Evolutionary conservation across 2,329 filamentous ascomycete species (phyloP).

Genomic region (Trichoderma afroharzianum): DNA sequence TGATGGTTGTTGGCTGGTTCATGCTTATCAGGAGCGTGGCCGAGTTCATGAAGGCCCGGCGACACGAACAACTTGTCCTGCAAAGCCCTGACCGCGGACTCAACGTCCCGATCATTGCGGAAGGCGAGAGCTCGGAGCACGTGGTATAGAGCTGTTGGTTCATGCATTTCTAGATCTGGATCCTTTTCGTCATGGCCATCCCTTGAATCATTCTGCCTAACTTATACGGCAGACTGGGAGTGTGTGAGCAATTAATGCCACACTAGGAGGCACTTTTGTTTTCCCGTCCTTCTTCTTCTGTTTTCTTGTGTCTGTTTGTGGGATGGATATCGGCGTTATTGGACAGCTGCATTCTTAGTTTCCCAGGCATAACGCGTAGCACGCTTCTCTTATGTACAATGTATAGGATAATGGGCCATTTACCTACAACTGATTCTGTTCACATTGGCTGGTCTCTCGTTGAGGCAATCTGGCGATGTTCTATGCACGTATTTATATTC

Average conservation of each 20-base stretch:
- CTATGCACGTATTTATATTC: background rate
- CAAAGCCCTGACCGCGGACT: slow-evolving; percentile 89
- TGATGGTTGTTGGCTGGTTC: slow-evolving; percentile 99
- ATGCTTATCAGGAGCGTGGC: slow-evolving; percentile 91
- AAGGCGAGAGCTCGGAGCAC: slow-evolving; percentile 74
- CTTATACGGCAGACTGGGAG: background rate
- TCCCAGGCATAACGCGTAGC: slow-evolving; percentile 17
- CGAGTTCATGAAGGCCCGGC: slow-evolving; percentile 81
- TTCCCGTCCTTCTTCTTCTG: background rate
- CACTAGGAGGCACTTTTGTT: background rate
- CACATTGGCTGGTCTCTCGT: background rate
- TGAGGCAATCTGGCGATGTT: background rate
- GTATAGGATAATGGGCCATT: background rate
- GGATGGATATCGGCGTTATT: slow-evolving; percentile 11
- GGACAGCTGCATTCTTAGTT: slow-evolving; percentile 1
- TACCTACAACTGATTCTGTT: background rate
- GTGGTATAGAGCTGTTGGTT: slow-evolving; percentile 54
- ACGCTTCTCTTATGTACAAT: slow-evolving; percentile 19
- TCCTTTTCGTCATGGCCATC: slow-evolving; percentile 7
- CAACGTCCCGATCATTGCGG: slow-evolving; percentile 78
- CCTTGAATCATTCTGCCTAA: background rate
- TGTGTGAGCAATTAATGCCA: background rate
- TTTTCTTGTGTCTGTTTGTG: background rate
- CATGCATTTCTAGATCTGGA: slow-evolving; percentile 4
- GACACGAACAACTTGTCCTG: slow-evolving; percentile 88